These are phyloP conservation scores for Malus asiatica DNA, from an alignment of 306 rosid genomes.

Conservation along the genomic window DNA sequence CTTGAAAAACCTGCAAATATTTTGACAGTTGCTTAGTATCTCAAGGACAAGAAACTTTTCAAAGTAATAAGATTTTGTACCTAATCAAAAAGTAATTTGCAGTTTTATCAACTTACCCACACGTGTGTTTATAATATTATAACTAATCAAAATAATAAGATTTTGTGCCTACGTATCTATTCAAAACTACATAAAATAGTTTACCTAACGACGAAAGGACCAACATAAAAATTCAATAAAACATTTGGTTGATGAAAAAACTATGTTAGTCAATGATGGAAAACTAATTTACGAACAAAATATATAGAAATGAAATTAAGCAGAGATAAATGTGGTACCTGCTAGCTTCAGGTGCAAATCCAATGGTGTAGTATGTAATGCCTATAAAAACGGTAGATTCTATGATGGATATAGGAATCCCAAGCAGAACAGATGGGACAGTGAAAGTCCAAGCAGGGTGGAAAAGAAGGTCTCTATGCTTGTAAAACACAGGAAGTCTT, in stretches of 20 bases:
- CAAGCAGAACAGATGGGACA: constrained; percentile 54
- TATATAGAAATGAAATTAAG: background rate
- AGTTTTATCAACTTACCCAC: background rate
- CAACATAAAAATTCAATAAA: background rate
- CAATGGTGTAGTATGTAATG: constrained; percentile 46
- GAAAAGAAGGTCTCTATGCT: constrained; percentile 83
- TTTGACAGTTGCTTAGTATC: constrained; percentile 1
- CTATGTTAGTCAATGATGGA: too few species aligned
- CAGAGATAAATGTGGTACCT: constrained; percentile 13
- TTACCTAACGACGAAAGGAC: background rate
- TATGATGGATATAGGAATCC: constrained; percentile 51
- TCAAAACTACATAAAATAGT: background rate
- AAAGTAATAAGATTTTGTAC: background rate
- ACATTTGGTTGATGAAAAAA: background rate
- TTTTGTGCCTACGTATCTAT: background rate
- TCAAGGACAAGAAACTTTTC: background rate
- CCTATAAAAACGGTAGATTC: constrained; percentile 52
- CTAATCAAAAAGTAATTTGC: background rate
- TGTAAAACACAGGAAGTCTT: constrained; percentile 86
- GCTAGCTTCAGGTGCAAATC: constrained; percentile 56
- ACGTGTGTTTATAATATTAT: background rate
- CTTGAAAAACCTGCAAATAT: constrained; percentile 74
- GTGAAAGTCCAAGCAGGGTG: constrained; percentile 94
- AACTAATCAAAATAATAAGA: background rate
- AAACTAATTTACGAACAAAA: background rate